phyloP scores from a whole-genome alignment of 441 rosid species.

The Eruca vesicaria region DNA sequence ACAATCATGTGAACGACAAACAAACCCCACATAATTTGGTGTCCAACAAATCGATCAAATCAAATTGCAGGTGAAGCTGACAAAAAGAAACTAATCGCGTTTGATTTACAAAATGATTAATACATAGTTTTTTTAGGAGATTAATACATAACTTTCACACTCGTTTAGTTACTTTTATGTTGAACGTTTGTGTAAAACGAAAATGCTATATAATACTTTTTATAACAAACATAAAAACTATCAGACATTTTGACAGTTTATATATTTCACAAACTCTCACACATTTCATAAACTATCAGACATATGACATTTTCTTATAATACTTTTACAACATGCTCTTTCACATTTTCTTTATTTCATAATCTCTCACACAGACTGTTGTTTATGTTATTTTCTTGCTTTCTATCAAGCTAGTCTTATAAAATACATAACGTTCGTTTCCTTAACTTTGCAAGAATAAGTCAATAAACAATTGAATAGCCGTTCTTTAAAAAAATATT shows the following conservation, averaged over 20 bases:
- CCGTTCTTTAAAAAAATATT: too few relatives aligned
- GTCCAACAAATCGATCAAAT: not conserved
- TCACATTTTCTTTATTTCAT: not conserved
- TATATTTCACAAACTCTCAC: too few relatives aligned
- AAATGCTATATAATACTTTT: too few relatives aligned
- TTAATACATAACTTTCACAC: not conserved
- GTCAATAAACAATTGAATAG: not conserved
- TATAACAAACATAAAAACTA: too few relatives aligned
- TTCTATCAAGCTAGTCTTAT: not conserved
- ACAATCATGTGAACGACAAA: conserved; percentile 30
- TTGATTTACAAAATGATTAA: not conserved
- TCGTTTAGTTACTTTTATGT: not conserved
- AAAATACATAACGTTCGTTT: not conserved
- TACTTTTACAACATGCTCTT: too few relatives aligned
- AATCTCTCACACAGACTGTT: not conserved
- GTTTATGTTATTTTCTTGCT: not conserved
- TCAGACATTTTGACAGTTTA: too few relatives aligned
- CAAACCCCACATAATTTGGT: conserved; percentile 30
- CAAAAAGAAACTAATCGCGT: not conserved
- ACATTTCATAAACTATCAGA: too few relatives aligned
- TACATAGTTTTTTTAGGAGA: too few relatives aligned
- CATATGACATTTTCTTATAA: too few relatives aligned
- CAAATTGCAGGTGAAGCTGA: not conserved
- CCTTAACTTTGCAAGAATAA: too few relatives aligned
- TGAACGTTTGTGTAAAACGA: too few relatives aligned